phyloP scores from a whole-genome alignment of 2,329 filamentous ascomycete genomes.

The Hypoxylon sp. region DNA sequence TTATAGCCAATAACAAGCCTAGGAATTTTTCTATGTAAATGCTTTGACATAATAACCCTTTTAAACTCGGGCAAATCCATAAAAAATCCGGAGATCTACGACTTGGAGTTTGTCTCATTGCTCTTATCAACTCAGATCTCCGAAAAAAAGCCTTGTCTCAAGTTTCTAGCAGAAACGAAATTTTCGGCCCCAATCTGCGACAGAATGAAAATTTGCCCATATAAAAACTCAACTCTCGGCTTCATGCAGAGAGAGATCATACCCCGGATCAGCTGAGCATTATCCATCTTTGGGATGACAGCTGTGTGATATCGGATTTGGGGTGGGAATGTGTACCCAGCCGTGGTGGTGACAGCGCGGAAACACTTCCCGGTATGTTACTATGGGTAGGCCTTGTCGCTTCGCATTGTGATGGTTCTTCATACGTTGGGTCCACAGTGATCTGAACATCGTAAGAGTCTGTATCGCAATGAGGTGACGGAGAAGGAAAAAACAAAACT shows the following conservation, averaged over 20 bases:
- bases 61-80: no score
- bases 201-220: constrained; percentile 16
- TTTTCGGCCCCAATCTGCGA: constrained; percentile 7
- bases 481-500: constrained; percentile 7
- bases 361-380: constrained; percentile 1
- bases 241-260: constrained; percentile 26
- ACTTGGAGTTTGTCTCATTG: constrained; percentile 24
- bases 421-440: constrained; percentile 17
- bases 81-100: constrained; percentile 27
- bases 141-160: constrained; percentile 19
- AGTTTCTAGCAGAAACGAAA: constrained; percentile 9
- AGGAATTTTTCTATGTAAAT: no score
- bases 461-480: constrained; percentile 16
- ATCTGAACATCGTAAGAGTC: constrained; percentile 31
- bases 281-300: constrained; percentile 19
- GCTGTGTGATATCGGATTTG: constrained; percentile 23
- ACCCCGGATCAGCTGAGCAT: constrained; percentile 23
- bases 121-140: constrained; percentile 22
- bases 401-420: constrained; percentile 19
- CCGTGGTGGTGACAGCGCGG: not conserved
- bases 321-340: constrained; percentile 7
- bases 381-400: constrained; percentile 4
- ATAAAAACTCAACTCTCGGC: constrained; percentile 23
- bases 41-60: no score
- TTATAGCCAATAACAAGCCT: no score